phyloP scores from a whole-genome alignment of 306 rosid genomes.

The Crataegus laevigata region DNA sequence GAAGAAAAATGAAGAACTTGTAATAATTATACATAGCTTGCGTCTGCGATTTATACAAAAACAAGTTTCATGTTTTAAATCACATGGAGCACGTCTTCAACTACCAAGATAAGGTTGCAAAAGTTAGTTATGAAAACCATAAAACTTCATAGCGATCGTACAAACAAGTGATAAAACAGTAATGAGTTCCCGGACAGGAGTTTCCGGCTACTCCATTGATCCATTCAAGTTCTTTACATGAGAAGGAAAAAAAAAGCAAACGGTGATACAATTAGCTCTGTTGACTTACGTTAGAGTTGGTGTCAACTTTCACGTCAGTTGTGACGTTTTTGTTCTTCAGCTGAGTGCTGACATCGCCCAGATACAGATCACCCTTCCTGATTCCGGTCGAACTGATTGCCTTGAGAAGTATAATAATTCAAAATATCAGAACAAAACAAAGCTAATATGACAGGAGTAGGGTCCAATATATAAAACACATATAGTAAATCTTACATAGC shows the following conservation, averaged over 20 bases:
- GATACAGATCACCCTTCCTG: conserved; percentile 62
- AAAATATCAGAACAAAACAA: conserved; percentile 1
- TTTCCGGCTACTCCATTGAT: background rate
- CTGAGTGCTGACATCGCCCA: conserved; percentile 76
- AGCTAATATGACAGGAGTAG: background rate
- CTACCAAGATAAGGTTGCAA: background rate
- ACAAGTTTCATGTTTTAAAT: background rate
- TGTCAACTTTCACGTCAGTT: conserved; percentile 82
- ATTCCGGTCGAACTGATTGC: conserved; percentile 76
- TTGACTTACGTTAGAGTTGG: conserved; percentile 66
- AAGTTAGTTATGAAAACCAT: background rate
- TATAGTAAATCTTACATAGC: background rate
- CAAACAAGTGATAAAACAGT: too few species aligned
- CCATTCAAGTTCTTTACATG: background rate
- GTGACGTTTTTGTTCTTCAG: conserved; percentile 93
- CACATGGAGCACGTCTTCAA: background rate
- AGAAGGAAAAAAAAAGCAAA: background rate
- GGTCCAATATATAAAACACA: background rate
- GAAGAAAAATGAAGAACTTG: background rate
- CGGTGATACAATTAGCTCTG: background rate
- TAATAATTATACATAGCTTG: background rate
- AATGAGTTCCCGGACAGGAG: background rate
- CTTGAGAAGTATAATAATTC: conserved; percentile 26
- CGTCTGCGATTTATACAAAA: background rate
- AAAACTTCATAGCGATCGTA: background rate